These are phyloP conservation scores for Thraustotheca clavata DNA, from an alignment of 352 stramenopile species.

Conservation along the genomic window DNA sequence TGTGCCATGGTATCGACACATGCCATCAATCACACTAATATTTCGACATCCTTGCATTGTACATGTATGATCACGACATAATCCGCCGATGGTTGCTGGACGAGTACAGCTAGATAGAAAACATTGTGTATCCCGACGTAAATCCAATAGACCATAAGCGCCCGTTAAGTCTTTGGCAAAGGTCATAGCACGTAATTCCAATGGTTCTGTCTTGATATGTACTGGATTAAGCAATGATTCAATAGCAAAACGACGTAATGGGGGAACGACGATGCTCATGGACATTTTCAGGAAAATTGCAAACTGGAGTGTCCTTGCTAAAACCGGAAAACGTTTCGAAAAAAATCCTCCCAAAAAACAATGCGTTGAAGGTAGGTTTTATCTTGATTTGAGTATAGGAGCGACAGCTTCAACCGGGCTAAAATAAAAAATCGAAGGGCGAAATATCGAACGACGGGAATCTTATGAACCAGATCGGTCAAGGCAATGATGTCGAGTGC, in stretches of 20 bases:
- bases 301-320: constrained; percentile 2
- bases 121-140: constrained; percentile 17
- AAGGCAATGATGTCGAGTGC: no score
- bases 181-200: neutral
- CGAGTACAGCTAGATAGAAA: constrained; percentile 18
- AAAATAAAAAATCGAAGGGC: neutral
- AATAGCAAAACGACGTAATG: neutral
- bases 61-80: constrained; percentile 15
- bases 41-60: constrained; percentile 9
- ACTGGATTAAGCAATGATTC: constrained; percentile 6
- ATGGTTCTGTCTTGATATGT: neutral
- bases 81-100: constrained; percentile 5
- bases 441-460: constrained; percentile 9
- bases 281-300: neutral
- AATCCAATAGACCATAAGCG: constrained; percentile 11
- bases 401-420: neutral
- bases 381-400: neutral
- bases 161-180: constrained; percentile 19
- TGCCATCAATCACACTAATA: constrained; percentile 1
- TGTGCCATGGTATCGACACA: constrained; percentile 13
- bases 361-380: neutral
- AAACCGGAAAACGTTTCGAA: constrained; percentile 12
- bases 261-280: constrained; percentile 4
- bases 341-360: neutral
- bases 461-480: neutral